These are phyloP conservation scores for Spiraea crenata DNA, from an alignment of 331 rosid species.

Conservation along the genomic window DNA sequence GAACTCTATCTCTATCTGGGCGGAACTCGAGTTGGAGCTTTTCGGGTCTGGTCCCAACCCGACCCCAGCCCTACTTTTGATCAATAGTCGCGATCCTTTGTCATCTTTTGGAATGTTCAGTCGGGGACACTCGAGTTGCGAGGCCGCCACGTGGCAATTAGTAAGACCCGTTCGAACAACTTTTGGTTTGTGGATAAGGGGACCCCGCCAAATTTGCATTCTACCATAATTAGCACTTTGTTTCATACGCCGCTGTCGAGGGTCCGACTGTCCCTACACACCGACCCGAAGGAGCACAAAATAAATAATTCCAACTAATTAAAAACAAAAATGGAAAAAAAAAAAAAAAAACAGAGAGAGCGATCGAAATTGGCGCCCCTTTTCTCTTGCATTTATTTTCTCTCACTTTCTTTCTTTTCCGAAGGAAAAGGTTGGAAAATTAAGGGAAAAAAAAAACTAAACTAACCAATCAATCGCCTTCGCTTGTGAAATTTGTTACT, in stretches of 20 bases:
- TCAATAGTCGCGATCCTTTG: too few relatives aligned
- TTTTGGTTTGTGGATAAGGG: slow-evolving; percentile 2
- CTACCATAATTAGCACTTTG: neutral
- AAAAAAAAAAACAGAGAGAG: slow-evolving; percentile 5
- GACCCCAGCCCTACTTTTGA: too few relatives aligned
- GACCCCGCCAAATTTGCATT: neutral
- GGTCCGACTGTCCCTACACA: neutral
- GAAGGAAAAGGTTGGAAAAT: neutral
- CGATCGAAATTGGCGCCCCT: slow-evolving; percentile 57
- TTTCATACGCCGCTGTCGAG: neutral
- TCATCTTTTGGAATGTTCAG: too few relatives aligned
- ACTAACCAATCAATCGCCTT: slow-evolving; percentile 10
- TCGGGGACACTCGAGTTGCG: too few relatives aligned
- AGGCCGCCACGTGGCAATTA: too few relatives aligned
- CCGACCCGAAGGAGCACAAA: neutral
- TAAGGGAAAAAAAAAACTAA: slow-evolving; percentile 3
- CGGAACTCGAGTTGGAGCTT: too few relatives aligned
- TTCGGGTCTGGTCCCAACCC: too few relatives aligned
- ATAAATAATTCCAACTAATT: neutral
- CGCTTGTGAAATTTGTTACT: neutral
- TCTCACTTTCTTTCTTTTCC: neutral
- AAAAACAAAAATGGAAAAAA: neutral
- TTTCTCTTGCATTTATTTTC: slow-evolving; percentile 4
- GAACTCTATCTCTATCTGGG: too few relatives aligned
- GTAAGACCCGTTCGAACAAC: neutral